Evolutionary conservation across 495 filamentous ascomycete genomes (phyloP), one percentile per base, ranked within the genome.

Genomic region (Aspergillus homomorphus): DNA sequence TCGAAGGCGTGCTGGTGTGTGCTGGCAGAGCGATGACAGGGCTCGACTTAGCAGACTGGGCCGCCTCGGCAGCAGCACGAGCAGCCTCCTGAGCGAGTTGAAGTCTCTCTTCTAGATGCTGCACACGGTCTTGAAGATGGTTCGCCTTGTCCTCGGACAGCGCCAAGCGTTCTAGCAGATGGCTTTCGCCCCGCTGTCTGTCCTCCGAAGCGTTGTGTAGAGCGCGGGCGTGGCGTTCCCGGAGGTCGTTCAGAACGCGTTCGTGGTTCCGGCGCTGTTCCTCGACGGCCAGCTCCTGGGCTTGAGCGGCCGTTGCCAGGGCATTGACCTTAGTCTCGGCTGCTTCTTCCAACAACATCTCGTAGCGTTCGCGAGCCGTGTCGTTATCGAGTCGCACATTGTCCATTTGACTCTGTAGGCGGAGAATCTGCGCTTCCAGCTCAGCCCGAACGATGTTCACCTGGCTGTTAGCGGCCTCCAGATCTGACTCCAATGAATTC

Each of bases 11-110:
- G 28, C 73, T 68, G 28, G 71, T 66, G 43, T 76, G 74, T 53
- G 73, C 63, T 20, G 61, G 62, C 2, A 68, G 48, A 19, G 66
- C 52, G 14, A 72, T 63, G 4, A 64, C 59, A 15, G 77, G 69
- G 12, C 70, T 68, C 48, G 74, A 68, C 65, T 84, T 86, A 53
- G 80, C 82, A 12, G 77, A 77, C 71, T 91, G 90, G 21, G 92
- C 91, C 18, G 89, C 91, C 67, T 89, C 83, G 24, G 84, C 92
- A 56, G 94, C 95, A 53, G 93, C 91, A 60, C 85, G 78, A 19
- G 94, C 95, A 56, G 94, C 94, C 66, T 91, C 85, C 64, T 93
- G 91, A 44, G 95, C 87, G 65, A 98, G 87, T 68, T 95, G 85
- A 30, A 98, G 81, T 69, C 89, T 91, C 71, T 96, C 90, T 71